Evolutionary conservation across 2,329 filamentous ascomycete species (phyloP).

Genomic region (Teratosphaeria viscida): DNA sequence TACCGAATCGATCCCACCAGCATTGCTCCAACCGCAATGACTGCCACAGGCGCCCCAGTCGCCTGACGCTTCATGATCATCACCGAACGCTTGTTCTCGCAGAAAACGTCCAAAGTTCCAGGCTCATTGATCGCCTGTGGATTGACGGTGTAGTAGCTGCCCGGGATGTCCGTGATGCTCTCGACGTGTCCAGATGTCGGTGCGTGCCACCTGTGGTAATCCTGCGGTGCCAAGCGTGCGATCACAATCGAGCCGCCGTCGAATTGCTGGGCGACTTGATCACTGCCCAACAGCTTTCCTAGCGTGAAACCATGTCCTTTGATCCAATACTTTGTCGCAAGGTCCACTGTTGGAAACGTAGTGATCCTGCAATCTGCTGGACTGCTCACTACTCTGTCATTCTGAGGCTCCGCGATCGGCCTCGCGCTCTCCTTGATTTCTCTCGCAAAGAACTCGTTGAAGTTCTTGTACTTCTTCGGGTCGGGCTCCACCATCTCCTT

Average conservation of each 20-base stretch:
- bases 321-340: conserved; percentile 34
- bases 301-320: conserved; percentile 33
- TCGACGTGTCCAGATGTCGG: conserved; percentile 5
- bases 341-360: conserved; percentile 28
- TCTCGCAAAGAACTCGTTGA: conserved; percentile 36
- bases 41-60: conserved; percentile 23
- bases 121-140: conserved; percentile 33
- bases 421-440: conserved; percentile 27
- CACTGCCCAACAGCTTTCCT: conserved; percentile 19
- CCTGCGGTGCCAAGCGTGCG: conserved; percentile 32
- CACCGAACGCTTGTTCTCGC: conserved; percentile 32
- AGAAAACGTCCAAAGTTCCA: conserved; percentile 34
- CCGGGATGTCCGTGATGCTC: conserved; percentile 28
- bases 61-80: conserved; percentile 27
- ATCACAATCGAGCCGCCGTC: conserved; percentile 30
- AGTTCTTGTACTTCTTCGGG: conserved; percentile 28
- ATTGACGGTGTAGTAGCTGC: conserved; percentile 34
- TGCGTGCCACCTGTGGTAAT: conserved; percentile 30
- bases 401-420: conserved; percentile 28
- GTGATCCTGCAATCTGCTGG: conserved; percentile 32
- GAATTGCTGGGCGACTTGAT: conserved; percentile 22
- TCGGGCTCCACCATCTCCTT: conserved; percentile 28
- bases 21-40: conserved; percentile 36
- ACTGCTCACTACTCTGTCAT: conserved; percentile 22
- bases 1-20: conserved; percentile 34